Evolutionary conservation across 768 basidiomycete species (phyloP).

Genomic region (Mycena pura): DNA sequence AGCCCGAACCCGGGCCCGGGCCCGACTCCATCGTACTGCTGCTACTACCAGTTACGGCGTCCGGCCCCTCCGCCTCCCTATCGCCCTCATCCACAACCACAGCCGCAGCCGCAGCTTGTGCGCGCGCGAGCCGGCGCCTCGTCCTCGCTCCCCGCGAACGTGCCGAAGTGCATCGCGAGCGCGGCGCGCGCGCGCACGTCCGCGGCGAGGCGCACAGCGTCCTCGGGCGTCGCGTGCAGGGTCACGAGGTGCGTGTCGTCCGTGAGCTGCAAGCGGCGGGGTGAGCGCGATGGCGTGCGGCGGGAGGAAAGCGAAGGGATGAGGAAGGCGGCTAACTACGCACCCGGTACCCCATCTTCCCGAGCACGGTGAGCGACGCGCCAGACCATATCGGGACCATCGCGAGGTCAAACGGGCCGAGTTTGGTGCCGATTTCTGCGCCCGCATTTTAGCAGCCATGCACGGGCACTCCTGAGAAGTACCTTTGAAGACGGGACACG

Average conservation of each 20-base stretch:
- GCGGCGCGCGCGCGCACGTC: constrained; percentile 45
- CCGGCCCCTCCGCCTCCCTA: too few relatives aligned
- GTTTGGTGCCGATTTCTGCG: constrained; percentile 45
- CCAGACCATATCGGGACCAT: constrained; percentile 55
- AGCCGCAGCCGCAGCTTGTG: constrained; percentile 26
- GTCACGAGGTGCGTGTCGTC: constrained; percentile 40
- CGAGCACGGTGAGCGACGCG: constrained; percentile 45
- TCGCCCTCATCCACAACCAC: too few relatives aligned
- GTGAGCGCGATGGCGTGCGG: too few relatives aligned
- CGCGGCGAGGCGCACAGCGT: constrained; percentile 45
- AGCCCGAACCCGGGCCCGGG: too few relatives aligned
- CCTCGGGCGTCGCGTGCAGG: constrained; percentile 48
- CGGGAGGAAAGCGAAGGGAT: too few relatives aligned
- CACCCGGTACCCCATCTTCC: constrained; percentile 45
- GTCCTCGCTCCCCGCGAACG: constrained; percentile 48
- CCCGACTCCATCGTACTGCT: too few relatives aligned
- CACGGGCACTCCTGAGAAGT: background rate
- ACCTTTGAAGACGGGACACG: constrained; percentile 47
- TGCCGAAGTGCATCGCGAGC: constrained; percentile 52
- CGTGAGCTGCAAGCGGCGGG: constrained; percentile 26
- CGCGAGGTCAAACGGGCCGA: constrained; percentile 48
- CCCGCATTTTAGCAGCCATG: background rate
- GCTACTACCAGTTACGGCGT: too few relatives aligned
- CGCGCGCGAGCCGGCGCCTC: constrained; percentile 43
- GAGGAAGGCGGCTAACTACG: constrained; percentile 20